Evolutionary conservation across 2,329 filamentous ascomycete species (phyloP), one percentile per base, ranked within the genome.

Genomic region (Gyromitra esculenta): DNA sequence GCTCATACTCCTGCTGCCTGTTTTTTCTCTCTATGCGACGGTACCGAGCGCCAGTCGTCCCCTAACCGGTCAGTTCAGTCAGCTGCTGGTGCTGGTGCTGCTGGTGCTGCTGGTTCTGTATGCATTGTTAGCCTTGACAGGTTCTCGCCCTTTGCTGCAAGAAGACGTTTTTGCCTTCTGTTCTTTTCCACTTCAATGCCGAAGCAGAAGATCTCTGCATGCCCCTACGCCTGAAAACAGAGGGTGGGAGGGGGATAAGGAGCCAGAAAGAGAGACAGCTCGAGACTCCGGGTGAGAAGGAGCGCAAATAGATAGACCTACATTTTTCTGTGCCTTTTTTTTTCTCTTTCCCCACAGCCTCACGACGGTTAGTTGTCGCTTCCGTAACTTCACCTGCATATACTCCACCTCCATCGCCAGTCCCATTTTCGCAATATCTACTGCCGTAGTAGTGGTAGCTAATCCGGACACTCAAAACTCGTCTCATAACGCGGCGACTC

Each of bases 391-490:
- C 57, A 75, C 65, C 65, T 75, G 72, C 72, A 75, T 75, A 75
- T 71, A 65, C 72, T 75, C 41, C 65, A 65, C 72, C 57, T 48
- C 72, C 65, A 75, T 75, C 66, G 67, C 66, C 72, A 70, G 57
- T 68, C 56, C 56, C 64, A 69, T 74, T 74, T 31, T 64, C 37
- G 70, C 75, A 74, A 69, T 77, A 75, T 74, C 70, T 75, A 69
- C 59, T 75, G 52, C 75, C 57, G 71, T 77, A 75, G 69, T 57
- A 65, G 69, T 76, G 63, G 74, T 60, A 75, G 57, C 75, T 77
- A 68, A 69, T 70, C 54, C 75, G 70, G 70, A 69, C 52, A 66
- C 57, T 35, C 69, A 68, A 75, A 75, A 75, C 63, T 75, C 71
- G 70, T 75, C 75, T 77, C 64, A 74, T 74, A 70, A 75, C 59